Base-by-base conservation (phyloP, 2,329 filamentous ascomycete species). In the Zalaria obscura region DNA sequence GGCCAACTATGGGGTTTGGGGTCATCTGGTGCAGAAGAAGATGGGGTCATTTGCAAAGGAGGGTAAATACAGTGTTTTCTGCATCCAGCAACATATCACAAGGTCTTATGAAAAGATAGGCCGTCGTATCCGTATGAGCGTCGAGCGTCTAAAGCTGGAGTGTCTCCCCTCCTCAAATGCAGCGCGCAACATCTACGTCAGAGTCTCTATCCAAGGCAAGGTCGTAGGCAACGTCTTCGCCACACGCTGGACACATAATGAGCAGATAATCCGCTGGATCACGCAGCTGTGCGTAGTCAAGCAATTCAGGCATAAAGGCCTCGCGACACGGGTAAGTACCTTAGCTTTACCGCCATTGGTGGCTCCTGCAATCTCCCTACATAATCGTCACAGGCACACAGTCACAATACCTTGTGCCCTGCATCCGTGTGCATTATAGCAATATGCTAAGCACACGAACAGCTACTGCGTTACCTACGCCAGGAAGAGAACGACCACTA, bases 81-180 rank as follows among this genome's bases (percentile, higher is more conserved):
- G n/a, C n/a, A n/a, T n/a, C n/a, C n/a, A n/a, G n/a, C n/a, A n/a
- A n/a, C n/a, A n/a, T n/a, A n/a, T n/a, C n/a, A n/a, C n/a, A n/a
- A n/a, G n/a, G n/a, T n/a, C n/a, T n/a, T n/a, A n/a, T n/a, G n/a
- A n/a, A n/a, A n/a, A n/a, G n/a, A n/a, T n/a, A n/a, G n/a, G n/a
- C n/a, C n/a, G n/a, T n/a, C n/a, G 40, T 5, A 28, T 41, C n/a
- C 40, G 40, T 7, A 7, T n/a, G 4, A 41, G 40, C 11, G 27
- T 28, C 5, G 5, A 6, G 5, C 8, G 27, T 4, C 28, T 41
- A 7, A 37, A 7, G 25, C 5, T 4, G 5, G 8, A 41, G 1
- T 41, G 40, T 28, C 27, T 18, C 2, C 18, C 18, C 18, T 18
- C 18, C 18, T 18, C 18, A 18, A 18, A 18, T 18, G 18, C 18